Conservation (phyloP, 495 filamentous ascomycete genomes). For the Hypoxylon intermedium region DNA sequence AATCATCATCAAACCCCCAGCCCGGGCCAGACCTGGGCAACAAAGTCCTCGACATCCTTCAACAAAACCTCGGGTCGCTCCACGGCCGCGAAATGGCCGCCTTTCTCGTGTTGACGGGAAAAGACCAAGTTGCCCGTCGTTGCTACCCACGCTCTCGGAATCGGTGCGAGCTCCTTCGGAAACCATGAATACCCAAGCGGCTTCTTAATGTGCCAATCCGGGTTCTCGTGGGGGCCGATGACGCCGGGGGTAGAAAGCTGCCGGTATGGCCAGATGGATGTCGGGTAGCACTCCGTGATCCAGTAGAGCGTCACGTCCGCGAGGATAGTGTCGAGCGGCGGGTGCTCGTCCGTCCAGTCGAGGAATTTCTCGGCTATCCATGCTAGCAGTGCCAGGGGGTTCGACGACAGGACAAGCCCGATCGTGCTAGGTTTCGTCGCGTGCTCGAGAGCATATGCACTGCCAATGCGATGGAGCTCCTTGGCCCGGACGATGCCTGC, state of each 20-base stretch:
- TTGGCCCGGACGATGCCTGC: conserved; percentile 41
- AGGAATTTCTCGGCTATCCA: conserved; percentile 71
- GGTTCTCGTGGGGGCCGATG: conserved; percentile 40
- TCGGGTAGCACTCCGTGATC: conserved; percentile 64
- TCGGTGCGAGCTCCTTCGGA: conserved; percentile 57
- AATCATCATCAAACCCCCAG: conserved; percentile 22
- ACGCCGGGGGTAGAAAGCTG: conserved; percentile 42
- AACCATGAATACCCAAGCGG: conserved; percentile 64
- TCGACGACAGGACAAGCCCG: conserved; percentile 59
- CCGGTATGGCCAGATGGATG: conserved; percentile 66
- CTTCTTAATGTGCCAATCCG: conserved; percentile 51
- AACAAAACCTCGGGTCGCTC: conserved; percentile 59
- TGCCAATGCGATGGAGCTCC: conserved; percentile 49
- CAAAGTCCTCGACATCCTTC: conserved; percentile 61
- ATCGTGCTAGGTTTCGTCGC: conserved; percentile 65
- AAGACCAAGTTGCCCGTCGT: conserved; percentile 57
- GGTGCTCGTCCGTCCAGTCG: conserved; percentile 62
- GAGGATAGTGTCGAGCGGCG: conserved; percentile 60
- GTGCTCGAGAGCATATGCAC: conserved; percentile 61
- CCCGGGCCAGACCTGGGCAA: conserved; percentile 48
- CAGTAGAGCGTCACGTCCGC: conserved; percentile 64
- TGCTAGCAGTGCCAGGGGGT: conserved; percentile 64
- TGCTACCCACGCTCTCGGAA: conserved; percentile 56
- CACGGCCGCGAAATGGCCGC: conserved; percentile 67
- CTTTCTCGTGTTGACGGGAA: conserved; percentile 55